Percentiles rank a stretch among this genome's conserved stretches.
These are phyloP conservation scores for Oryza punctata DNA, from an alignment of 176 grass and related monocot genomes.

Conservation along the genomic window DNA sequence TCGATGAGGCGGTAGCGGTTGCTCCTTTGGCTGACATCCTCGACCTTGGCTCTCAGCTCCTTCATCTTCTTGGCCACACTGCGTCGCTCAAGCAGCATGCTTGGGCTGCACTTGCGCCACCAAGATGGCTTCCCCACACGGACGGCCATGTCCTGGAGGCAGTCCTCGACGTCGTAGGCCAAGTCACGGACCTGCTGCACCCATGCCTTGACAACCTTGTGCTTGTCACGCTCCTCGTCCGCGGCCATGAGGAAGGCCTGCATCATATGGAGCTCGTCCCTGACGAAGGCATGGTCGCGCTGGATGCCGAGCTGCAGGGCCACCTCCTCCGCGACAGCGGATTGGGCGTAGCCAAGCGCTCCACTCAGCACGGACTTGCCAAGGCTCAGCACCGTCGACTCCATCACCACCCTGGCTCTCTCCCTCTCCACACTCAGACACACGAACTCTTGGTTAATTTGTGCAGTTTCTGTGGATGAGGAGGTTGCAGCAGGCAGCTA, in stretches of 20 bases:
- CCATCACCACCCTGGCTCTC: constrained; percentile 1
- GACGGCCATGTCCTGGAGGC: neutral
- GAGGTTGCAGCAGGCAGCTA: too few relatives aligned
- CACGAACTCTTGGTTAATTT: too few relatives aligned
- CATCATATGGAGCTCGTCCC: constrained; percentile 46
- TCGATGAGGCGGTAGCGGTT: neutral
- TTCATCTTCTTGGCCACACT: neutral
- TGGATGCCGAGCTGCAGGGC: constrained; percentile 33
- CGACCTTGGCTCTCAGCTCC: constrained; percentile 5
- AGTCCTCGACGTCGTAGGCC: constrained; percentile 44
- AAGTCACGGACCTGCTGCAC: constrained; percentile 39
- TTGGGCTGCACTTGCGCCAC: neutral
- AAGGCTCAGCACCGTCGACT: neutral
- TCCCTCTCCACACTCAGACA: too few relatives aligned
- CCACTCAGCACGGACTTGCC: constrained; percentile 25
- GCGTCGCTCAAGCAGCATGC: too few relatives aligned
- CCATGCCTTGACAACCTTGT: neutral
- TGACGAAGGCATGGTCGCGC: constrained; percentile 12
- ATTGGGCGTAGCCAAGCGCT: neutral
- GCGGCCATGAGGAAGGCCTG: constrained; percentile 3
- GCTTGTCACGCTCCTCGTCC: too few relatives aligned
- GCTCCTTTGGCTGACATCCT: constrained; percentile 30
- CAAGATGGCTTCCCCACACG: neutral
- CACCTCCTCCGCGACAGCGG: neutral
- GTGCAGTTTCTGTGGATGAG: too few relatives aligned